Conservation (phyloP, 2,329 filamentous ascomycete genomes). For the Ambrosiella xylebori region DNA sequence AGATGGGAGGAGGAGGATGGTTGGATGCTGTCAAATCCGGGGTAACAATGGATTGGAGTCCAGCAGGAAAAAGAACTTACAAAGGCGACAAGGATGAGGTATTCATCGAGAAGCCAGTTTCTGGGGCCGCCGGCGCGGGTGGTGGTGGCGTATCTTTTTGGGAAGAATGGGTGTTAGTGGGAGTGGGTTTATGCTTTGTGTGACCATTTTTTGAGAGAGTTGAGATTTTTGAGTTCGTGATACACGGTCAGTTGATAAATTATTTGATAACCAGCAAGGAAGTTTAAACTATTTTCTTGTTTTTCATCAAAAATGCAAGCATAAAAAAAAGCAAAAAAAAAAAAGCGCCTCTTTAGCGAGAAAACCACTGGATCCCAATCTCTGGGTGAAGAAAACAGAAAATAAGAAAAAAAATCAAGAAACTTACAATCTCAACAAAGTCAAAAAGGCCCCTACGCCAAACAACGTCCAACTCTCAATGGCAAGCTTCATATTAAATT, state of each 20-base stretch:
- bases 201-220: background rate
- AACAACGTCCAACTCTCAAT: slow-evolving; percentile 12
- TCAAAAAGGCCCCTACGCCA: slow-evolving; percentile 7
- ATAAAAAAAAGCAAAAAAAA: background rate
- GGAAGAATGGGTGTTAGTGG: background rate
- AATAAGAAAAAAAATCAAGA: background rate
- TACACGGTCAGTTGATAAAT: background rate
- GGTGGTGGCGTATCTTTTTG: slow-evolving; percentile 9
- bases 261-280: background rate
- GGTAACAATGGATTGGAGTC: background rate
- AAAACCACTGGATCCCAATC: too few species aligned
- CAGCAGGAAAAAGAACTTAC: slow-evolving; percentile 1
- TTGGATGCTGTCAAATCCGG: background rate
- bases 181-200: background rate
- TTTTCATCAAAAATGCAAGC: background rate
- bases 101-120: slow-evolving; percentile 12
- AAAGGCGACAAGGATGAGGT: slow-evolving; percentile 9
- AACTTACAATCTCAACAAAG: slow-evolving; percentile 10
- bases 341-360: background rate
- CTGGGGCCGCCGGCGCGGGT: slow-evolving; percentile 9
- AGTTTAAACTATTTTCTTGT: background rate
- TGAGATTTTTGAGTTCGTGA: background rate
- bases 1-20: background rate
- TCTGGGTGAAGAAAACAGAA: background rate
- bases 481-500: slow-evolving; percentile 7